phyloP scores from a whole-genome alignment of 192 early-diverging fungal genomes.

The Coemansia sp. region DNA sequence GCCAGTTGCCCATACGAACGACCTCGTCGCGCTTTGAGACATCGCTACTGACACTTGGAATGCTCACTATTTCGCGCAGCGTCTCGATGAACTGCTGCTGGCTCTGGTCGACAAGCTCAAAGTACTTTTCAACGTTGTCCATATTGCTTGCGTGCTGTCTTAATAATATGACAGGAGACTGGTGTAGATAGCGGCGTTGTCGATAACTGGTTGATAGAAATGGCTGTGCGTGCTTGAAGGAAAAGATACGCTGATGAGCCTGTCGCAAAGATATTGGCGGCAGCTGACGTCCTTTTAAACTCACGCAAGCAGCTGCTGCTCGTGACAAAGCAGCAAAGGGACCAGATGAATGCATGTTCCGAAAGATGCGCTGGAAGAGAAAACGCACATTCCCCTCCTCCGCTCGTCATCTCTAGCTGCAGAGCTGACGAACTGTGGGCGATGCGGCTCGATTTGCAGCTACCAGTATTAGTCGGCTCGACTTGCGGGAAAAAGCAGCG shows the following conservation, averaged over 20 bases:
- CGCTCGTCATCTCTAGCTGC: too few relatives aligned
- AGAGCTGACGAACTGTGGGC: too few relatives aligned
- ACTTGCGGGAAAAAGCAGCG: too few relatives aligned
- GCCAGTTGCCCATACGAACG: slow-evolving; percentile 86
- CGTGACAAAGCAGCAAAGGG: not conserved
- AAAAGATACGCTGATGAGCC: not conserved
- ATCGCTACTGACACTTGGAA: slow-evolving; percentile 80
- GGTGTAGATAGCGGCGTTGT: not conserved
- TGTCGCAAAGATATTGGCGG: not conserved
- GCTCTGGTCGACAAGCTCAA: slow-evolving; percentile 73
- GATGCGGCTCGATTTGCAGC: slow-evolving; percentile 4
- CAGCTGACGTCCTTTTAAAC: slow-evolving; percentile 1
- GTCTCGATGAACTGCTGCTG: slow-evolving; percentile 79
- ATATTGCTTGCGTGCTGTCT: slow-evolving; percentile 18
- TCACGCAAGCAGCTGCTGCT: too few relatives aligned
- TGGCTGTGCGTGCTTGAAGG: not conserved
- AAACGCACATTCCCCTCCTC: too few relatives aligned
- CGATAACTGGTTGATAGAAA: not conserved
- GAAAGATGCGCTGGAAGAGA: too few relatives aligned
- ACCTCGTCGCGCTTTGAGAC: slow-evolving; percentile 75
- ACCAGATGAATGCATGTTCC: too few relatives aligned
- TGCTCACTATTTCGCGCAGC: slow-evolving; percentile 85
- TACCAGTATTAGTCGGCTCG: not conserved
- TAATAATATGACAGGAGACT: slow-evolving; percentile 7
- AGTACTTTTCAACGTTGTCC: slow-evolving; percentile 61